phyloP scores from a whole-genome alignment of 345 rosid genomes.

The Eucalyptus regnans region DNA sequence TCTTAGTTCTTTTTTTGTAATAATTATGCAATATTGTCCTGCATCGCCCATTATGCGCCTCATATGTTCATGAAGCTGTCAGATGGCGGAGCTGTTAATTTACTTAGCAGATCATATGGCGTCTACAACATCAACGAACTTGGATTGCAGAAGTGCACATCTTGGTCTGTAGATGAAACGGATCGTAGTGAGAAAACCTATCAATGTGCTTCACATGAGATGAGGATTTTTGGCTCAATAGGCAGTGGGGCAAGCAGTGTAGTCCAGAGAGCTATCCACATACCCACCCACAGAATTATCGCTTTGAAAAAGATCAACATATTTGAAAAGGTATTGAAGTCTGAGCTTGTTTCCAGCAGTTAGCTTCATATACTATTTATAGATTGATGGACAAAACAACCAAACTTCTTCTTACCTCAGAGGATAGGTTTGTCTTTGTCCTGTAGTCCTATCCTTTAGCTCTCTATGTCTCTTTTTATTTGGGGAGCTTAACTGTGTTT shows the following conservation, averaged over 20 bases:
- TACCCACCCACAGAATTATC: conserved; percentile 75
- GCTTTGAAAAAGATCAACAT: conserved; percentile 90
- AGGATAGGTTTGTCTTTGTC: neutral
- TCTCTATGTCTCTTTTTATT: neutral
- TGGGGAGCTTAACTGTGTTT: neutral
- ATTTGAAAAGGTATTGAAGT: conserved; percentile 57
- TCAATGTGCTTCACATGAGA: conserved; percentile 86
- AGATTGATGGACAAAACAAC: neutral
- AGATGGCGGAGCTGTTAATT: conserved; percentile 87
- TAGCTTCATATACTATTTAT: neutral
- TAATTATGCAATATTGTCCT: neutral
- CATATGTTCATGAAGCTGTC: conserved; percentile 40
- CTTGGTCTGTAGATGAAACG: conserved; percentile 41
- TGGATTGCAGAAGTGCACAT: conserved; percentile 76
- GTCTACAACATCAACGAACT: conserved; percentile 83
- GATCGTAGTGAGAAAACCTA: conserved; percentile 65
- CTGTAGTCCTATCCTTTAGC: neutral
- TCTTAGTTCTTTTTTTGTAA: neutral
- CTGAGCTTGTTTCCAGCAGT: neutral
- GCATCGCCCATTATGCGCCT: neutral
- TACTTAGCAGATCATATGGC: conserved; percentile 94
- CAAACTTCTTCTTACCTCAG: neutral
- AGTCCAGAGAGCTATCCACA: conserved; percentile 93
- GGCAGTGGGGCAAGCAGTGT: conserved; percentile 98
- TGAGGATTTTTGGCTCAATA: conserved; percentile 86